Evolutionary conservation across 768 basidiomycete genomes (phyloP), one percentile per base, ranked within the genome.

Genomic region (Psilocybe sp.): DNA sequence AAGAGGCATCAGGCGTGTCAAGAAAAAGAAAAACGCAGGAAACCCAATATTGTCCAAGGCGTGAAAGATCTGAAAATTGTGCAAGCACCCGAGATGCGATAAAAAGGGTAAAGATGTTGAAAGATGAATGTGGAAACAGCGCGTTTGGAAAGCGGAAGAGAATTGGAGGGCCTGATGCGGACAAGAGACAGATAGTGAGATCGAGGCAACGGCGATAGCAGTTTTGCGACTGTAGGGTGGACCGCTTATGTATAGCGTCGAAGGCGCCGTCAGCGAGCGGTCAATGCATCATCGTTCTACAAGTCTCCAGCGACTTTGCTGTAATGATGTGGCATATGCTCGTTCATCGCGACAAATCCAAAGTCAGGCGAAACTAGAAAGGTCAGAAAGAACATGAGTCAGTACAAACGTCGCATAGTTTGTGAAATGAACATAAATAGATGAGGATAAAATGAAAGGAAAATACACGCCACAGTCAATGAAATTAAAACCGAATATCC

Each of bases 341-440:
- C 87, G 68, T 83, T 87, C 85, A 89, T 85, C 61, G 79, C 76
- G 62, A 89, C 87, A 71, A 82, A 90, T 53, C 85, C 89, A 74
- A 88, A 89, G 77, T 89, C 87, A 69, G 88, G 88, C 62, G 87
- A 87, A 79, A 85, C 88, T 85, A 57, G 60, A 60, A 49, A 49
- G 36, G 20, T 49, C 44, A 41, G 45, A 53, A 48, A 52, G 41
- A 40, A 31, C n/a, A n/a, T n/a, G 75, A 72, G 68, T 54, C 60
- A 62, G 57, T 36, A 46, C 33, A 52, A 40, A 36, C 36, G 46
- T 50, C 46, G 28, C 32, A 36, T 47, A 50, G 39, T 41, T 45
- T 28, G 32, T 42, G 40, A 46, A 23, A 39, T 31, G 38, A 46
- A 16, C 39, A 35, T 31, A 39, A 34, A 28, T 28, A 28, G 23